Conservation (phyloP, 345 rosid species). For the Citrus cavaleriei region DNA sequence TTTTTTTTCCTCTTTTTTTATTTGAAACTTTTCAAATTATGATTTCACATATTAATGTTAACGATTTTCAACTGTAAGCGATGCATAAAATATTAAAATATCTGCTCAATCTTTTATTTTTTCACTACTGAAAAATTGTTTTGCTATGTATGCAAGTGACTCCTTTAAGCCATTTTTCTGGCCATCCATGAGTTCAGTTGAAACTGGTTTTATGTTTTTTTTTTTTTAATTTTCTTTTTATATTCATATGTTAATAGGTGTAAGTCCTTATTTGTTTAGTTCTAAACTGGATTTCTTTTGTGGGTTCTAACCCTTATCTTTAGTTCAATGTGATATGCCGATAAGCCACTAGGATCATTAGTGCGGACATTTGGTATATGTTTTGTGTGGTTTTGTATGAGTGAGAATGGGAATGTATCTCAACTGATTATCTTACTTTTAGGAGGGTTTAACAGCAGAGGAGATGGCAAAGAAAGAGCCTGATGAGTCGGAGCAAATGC, state of each 20-base stretch:
- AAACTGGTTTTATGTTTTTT: background rate
- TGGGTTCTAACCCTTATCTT: background rate
- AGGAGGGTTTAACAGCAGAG: constrained; percentile 94
- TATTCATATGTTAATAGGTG: background rate
- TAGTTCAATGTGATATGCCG: background rate
- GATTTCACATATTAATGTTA: background rate
- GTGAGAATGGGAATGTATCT: background rate
- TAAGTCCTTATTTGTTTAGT: background rate
- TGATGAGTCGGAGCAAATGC: constrained; percentile 73
- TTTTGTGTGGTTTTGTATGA: background rate
- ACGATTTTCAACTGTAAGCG: background rate
- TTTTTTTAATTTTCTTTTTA: background rate
- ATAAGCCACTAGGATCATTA: background rate
- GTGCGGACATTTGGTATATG: background rate
- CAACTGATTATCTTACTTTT: constrained; percentile 13
- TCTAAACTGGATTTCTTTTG: background rate
- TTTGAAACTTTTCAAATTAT: too few relatives aligned
- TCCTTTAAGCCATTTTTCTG: background rate
- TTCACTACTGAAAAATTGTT: background rate
- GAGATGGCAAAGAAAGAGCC: constrained; percentile 81
- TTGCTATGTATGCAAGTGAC: background rate
- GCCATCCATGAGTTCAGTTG: background rate
- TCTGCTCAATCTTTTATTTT: background rate
- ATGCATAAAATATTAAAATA: background rate
- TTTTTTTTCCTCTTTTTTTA: background rate